Evolutionary conservation across 495 filamentous ascomycete species (phyloP).

Genomic region (Penicillium cataractarum): DNA sequence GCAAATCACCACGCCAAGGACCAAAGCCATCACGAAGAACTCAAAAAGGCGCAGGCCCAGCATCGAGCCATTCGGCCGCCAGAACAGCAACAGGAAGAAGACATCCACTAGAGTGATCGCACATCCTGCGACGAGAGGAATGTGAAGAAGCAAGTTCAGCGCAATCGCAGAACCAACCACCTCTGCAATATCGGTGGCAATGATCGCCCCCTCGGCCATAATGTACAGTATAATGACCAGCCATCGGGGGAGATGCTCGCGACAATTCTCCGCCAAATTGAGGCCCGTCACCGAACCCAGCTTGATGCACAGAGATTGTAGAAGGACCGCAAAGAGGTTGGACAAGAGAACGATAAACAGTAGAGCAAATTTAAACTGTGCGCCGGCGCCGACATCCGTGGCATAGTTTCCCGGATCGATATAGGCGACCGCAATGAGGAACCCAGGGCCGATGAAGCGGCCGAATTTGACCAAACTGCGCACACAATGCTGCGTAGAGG

Average conservation of each 20-base stretch:
- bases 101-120: constrained; percentile 85
- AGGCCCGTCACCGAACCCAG: constrained; percentile 84
- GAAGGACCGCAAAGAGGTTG: constrained; percentile 81
- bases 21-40: constrained; percentile 75
- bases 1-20: constrained; percentile 85
- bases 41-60: constrained; percentile 77
- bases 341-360: constrained; percentile 83
- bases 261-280: constrained; percentile 79
- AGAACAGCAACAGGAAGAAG: constrained; percentile 83
- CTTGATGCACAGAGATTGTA: constrained; percentile 83
- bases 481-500: constrained; percentile 23
- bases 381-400: constrained; percentile 78
- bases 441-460: constrained; percentile 84
- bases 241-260: constrained; percentile 76
- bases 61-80: constrained; percentile 75
- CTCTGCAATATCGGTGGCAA: constrained; percentile 91
- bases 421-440: constrained; percentile 79
- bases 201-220: constrained; percentile 78
- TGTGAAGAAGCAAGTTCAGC: constrained; percentile 78
- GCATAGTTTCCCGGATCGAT: constrained; percentile 88
- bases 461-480: constrained; percentile 61
- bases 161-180: constrained; percentile 91
- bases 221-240: constrained; percentile 73
- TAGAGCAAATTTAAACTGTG: constrained; percentile 64
- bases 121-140: constrained; percentile 85